A percentile compares a stretch with the other conserved stretches of the same genome.
Evolutionary conservation across 805 yeast species (phyloP).

Genomic region (Candida xiaguanensis): DNA sequence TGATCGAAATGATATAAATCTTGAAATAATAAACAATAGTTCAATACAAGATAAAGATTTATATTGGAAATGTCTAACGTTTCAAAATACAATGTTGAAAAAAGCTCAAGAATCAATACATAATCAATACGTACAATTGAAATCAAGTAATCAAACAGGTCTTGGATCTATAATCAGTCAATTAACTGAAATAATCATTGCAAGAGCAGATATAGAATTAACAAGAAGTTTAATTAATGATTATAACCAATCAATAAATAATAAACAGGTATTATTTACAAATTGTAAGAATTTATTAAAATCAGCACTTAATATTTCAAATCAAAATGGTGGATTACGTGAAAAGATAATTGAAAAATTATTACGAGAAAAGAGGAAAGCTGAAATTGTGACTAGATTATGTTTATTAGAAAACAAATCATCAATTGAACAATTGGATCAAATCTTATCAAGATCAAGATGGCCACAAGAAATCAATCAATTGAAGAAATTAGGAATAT

Average conservation of each 20-base stretch:
- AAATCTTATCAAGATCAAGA: constrained; percentile 24
- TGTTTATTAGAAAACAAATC: constrained; percentile 43
- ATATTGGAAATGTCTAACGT: constrained; percentile 39
- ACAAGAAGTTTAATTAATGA: constrained; percentile 40
- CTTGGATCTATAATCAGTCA: constrained; percentile 32
- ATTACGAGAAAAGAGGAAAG: constrained; percentile 36
- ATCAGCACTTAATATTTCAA: constrained; percentile 43
- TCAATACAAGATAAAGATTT: constrained; percentile 11
- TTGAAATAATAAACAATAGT: not conserved
- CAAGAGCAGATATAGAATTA: constrained; percentile 50
- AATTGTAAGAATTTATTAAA: constrained; percentile 43
- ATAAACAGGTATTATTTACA: constrained; percentile 25
- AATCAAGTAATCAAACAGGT: constrained; percentile 18
- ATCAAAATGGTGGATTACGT: constrained; percentile 48
- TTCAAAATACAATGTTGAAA: constrained; percentile 36
- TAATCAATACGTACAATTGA: constrained; percentile 13
- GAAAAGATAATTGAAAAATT: constrained; percentile 44
- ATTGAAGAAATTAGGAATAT: constrained; percentile 25
- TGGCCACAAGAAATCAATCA: constrained; percentile 29
- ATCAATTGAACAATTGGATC: constrained; percentile 23
- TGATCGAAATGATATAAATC: constrained; percentile 27
- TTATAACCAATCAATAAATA: constrained; percentile 25
- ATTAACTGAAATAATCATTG: constrained; percentile 42
- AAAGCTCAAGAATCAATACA: constrained; percentile 33
- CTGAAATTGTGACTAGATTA: constrained; percentile 44